Base-by-base conservation (phyloP, 768 basidiomycete genomes). In the Lyophyllum semitale region DNA sequence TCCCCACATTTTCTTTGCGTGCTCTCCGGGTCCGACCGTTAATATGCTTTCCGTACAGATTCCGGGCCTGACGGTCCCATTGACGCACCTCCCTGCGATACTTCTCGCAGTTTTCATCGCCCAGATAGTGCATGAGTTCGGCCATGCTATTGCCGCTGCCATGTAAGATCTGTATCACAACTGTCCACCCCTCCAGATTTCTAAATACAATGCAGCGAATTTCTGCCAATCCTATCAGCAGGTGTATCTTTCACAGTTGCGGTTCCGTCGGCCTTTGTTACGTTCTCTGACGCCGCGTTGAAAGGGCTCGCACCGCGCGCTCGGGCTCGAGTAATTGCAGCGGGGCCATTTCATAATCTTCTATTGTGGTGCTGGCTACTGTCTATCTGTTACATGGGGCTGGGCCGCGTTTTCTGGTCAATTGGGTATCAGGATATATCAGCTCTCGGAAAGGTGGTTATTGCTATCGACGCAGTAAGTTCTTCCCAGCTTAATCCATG, bases 321-420 rank as follows among this genome's bases (percentile, higher is more conserved):
- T 4, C 81, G 81, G 20, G 68, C 85, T n/a, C 81, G 87, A 15
- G 75, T 95, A 45, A 76, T 85, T 29, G 77, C 88, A 8, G 84
- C 88, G 1, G 93, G 93, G 2, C 84, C 91, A 17, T 89, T 85
- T 59, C 89, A 94, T 68, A 95, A 94, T 63, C 65, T 92, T 11
- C 54, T 85, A 4, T 74, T 87, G 35, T 88, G 80, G 74, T 65
- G 77, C 44, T 26, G 83, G 7, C 70, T 89, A 17, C 56, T 74
- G 2, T 59, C 70, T 6, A 49, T 75, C 13, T 65, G 75, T n/a
- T 71, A 71, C 53, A 33, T 71, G 15, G 71, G 73, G 2, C 51
- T 70, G 7, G 69, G 69, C 0, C 52, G 64, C 32, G 52, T 71
- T 9, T 65, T 72, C 1, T 68, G 66, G 57, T 59, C 66, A 46